These are phyloP conservation scores for Paspalum vaginatum DNA, from an alignment of 176 grass and related monocot species.

Conservation along the genomic window DNA sequence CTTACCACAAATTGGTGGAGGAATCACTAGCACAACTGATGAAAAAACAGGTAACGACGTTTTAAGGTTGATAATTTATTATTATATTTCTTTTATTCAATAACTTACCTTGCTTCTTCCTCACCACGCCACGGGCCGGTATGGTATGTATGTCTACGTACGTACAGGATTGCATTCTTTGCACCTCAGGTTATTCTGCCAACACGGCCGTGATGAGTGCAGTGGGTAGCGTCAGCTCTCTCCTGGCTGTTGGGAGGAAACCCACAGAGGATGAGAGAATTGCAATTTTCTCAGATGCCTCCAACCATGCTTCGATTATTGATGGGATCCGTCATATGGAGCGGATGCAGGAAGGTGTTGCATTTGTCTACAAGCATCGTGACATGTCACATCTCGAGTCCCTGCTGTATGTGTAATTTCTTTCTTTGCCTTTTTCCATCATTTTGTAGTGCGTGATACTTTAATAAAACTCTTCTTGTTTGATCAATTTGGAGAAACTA, in stretches of 20 bases:
- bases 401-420: constrained; percentile 60
- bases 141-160: not conserved
- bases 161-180: constrained; percentile 81
- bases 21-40: constrained; percentile 60
- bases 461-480: no score
- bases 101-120: not conserved
- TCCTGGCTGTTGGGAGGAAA: constrained; percentile 50
- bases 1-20: constrained; percentile 74
- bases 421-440: not conserved
- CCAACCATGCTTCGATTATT: constrained; percentile 86
- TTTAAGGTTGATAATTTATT: not conserved
- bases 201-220: constrained; percentile 83
- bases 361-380: constrained; percentile 77
- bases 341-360: constrained; percentile 57
- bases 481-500: no score
- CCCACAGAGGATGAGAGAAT: constrained; percentile 50
- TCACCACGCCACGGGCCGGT: not conserved
- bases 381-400: constrained; percentile 74
- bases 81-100: not conserved
- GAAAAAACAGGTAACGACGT: constrained; percentile 59
- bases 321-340: constrained; percentile 75
- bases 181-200: constrained; percentile 87
- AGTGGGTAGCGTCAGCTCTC: constrained; percentile 68
- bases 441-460: no score
- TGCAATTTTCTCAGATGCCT: constrained; percentile 82